Evolutionary conservation across 176 grass and related monocot species (phyloP), one percentile per base, ranked within the genome.

Genomic region (Oropetium thomaeum): DNA sequence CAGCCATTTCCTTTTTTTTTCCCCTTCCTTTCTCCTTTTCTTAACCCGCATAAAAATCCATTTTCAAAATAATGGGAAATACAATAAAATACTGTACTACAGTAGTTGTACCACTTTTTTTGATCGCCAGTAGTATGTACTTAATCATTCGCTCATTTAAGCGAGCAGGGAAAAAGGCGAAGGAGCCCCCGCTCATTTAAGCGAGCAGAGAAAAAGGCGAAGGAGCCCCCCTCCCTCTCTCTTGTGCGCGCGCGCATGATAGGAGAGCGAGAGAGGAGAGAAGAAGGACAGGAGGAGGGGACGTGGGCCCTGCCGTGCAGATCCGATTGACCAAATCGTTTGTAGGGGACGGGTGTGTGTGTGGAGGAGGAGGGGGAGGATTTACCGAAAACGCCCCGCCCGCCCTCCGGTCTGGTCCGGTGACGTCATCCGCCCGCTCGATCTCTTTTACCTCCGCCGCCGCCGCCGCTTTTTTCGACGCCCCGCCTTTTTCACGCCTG

Each of bases 281-380:
- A n/a, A n/a, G n/a, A n/a, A n/a, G n/a, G n/a, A n/a, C n/a, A n/a
- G n/a, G 26, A 10, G 65, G 49, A 22, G 40, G 52, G 42, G 3
- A 10, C 2, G 64, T 31, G 79, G 79, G 79, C 73, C 85, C 79
- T 23, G 10, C 13, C 1, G 85, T 77, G 49, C 85, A 87, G 79
- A 87, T 87, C 79, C 67, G 85, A 87, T 87, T 82, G 73, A 78
- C 79, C 85, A 78, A 82, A 87, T 82, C 79, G 82, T 87, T 82
- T 78, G 79, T n/a, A n/a, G n/a, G n/a, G n/a, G n/a, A n/a, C n/a
- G n/a, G n/a, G n/a, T n/a, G n/a, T n/a, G n/a, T n/a, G n/a, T n/a
- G n/a, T n/a, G n/a, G n/a, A n/a, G n/a, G n/a, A n/a, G n/a, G n/a
- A n/a, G n/a, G n/a, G n/a, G n/a, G n/a, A n/a, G n/a, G n/a, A n/a